Evolutionary conservation across 83 land plant species (phyloP).

Genomic region (Diphasiastrum complanatum): DNA sequence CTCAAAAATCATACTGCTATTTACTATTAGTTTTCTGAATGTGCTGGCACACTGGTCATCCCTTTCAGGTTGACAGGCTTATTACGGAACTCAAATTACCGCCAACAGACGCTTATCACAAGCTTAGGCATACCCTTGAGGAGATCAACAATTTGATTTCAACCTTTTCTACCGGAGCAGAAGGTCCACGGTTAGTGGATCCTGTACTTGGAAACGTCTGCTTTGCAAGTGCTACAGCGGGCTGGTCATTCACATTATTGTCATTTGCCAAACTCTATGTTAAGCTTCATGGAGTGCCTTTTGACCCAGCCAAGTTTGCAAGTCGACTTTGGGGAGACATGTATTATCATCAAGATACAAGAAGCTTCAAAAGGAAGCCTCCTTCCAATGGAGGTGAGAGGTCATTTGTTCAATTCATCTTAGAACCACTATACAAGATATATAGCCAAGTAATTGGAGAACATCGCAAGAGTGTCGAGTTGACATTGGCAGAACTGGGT

Average conservation of each 20-base stretch:
- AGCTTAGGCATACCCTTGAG: conserved; percentile 83
- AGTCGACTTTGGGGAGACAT: conserved; percentile 86
- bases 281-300: conserved; percentile 92
- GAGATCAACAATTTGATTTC: conserved; percentile 66
- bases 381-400: conserved; percentile 83
- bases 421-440: conserved; percentile 90
- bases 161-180: conserved; percentile 69
- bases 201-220: conserved; percentile 93
- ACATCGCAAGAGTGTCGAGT: conserved; percentile 88
- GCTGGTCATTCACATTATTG: conserved; percentile 95
- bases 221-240: conserved; percentile 97
- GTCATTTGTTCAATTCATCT: conserved; percentile 91
- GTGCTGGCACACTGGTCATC: background rate
- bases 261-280: conserved; percentile 95
- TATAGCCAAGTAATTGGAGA: conserved; percentile 96
- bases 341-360: conserved; percentile 67
- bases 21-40: conserved; percentile 1
- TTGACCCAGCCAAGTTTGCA: conserved; percentile 87
- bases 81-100: conserved; percentile 95
- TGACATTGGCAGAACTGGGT: conserved; percentile 81
- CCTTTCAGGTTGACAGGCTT: conserved; percentile 76
- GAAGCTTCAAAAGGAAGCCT: conserved; percentile 60
- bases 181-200: conserved; percentile 58
- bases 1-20: background rate
- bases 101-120: conserved; percentile 92